Percentiles rank a stretch among this genome's conserved stretches.
These are phyloP conservation scores for Sutorius australiensis DNA, from an alignment of 768 basidiomycete genomes.

Conservation along the genomic window DNA sequence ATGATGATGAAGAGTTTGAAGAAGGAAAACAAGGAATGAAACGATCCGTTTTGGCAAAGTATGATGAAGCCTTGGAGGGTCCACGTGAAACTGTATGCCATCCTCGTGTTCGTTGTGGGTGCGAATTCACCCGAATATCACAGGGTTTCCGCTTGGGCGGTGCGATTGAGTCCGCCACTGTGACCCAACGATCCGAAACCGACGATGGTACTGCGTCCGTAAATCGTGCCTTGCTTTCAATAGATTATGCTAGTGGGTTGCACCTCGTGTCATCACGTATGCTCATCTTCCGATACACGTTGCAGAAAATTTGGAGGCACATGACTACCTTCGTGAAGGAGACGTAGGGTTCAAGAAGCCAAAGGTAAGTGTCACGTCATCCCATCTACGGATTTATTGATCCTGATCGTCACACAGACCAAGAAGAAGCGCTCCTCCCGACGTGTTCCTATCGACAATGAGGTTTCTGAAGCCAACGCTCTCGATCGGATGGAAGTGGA, in stretches of 20 bases:
- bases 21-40: conserved; percentile 76
- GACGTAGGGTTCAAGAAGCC: conserved; percentile 95
- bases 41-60: conserved; percentile 81
- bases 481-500: conserved; percentile 73
- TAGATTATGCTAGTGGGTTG: conserved; percentile 85
- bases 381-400: neutral
- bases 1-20: conserved; percentile 92
- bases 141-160: conserved; percentile 88
- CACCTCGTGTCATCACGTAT: neutral
- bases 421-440: conserved; percentile 89
- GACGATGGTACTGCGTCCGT: conserved; percentile 55
- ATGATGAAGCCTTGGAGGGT: conserved; percentile 87
- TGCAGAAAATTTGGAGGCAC: conserved; percentile 76
- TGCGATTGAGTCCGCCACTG: conserved; percentile 40
- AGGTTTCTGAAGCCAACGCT: conserved; percentile 21
- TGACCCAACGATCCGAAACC: conserved; percentile 35
- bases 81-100: conserved; percentile 58
- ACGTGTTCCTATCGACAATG: conserved; percentile 46
- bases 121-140: neutral
- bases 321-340: conserved; percentile 90
- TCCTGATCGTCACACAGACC: conserved; percentile 49
- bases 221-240: conserved; percentile 75
- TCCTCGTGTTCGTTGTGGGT: conserved; percentile 1
- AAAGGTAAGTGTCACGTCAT: conserved; percentile 49
- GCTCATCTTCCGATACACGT: conserved; percentile 14